Conservation (phyloP, 306 rosid species). For the Prinsepia uniflora region DNA sequence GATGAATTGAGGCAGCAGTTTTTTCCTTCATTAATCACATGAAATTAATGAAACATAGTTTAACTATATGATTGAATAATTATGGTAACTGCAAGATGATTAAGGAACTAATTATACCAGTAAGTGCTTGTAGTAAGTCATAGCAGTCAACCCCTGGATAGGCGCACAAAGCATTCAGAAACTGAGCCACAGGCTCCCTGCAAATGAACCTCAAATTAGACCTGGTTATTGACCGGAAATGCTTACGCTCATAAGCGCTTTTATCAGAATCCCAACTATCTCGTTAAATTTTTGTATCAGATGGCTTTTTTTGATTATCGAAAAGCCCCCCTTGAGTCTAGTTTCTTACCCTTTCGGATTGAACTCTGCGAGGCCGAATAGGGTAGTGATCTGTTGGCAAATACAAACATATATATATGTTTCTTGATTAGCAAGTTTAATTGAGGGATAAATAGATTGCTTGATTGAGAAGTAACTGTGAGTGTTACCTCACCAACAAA, state of each 20-base stretch:
- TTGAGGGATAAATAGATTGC: background rate
- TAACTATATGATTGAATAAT: background rate
- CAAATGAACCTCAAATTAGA: conserved; percentile 14
- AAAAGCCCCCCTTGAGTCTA: too few relatives aligned
- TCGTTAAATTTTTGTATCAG: too few relatives aligned
- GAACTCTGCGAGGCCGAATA: conserved; percentile 69
- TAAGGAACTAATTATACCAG: conserved; percentile 36
- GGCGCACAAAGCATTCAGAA: conserved; percentile 45
- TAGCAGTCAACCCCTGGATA: conserved; percentile 55
- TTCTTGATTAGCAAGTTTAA: background rate
- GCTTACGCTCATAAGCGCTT: too few relatives aligned
- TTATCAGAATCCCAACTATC: too few relatives aligned
- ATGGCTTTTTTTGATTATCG: too few relatives aligned
- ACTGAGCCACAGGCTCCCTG: conserved; percentile 41
- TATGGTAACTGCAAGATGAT: background rate
- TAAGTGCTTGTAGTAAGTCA: conserved; percentile 48
- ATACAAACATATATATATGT: background rate
- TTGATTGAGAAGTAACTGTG: background rate
- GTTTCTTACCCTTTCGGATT: conserved; percentile 57
- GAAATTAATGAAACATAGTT: background rate
- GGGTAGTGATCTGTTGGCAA: conserved; percentile 39
- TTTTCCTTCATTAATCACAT: conserved; percentile 35
- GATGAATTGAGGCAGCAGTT: conserved; percentile 90
- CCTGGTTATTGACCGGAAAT: background rate
- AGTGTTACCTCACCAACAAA: conserved; percentile 64